Evolutionary conservation across 2,329 filamentous ascomycete genomes (phyloP).

Genomic region (Zalaria sp.): DNA sequence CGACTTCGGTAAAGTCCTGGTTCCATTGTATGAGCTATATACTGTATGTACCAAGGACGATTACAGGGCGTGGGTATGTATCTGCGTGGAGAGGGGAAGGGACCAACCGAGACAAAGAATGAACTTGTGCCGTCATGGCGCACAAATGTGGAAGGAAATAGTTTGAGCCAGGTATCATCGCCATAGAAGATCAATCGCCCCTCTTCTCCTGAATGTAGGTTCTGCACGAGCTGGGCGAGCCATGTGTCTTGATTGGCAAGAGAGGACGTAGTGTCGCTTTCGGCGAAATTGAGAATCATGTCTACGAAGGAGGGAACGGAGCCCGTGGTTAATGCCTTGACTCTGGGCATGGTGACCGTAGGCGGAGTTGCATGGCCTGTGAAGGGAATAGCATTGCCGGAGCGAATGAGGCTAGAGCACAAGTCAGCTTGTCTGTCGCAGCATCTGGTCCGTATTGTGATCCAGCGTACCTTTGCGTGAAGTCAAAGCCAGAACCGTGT

Average conservation of each 20-base stretch:
- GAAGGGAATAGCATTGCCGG: constrained; percentile 76
- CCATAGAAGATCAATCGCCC: constrained; percentile 89
- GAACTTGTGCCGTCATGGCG: constrained; percentile 86
- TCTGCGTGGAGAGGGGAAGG: not conserved
- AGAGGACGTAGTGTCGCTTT: constrained; percentile 81
- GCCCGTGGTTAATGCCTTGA: constrained; percentile 94
- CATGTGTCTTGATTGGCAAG: constrained; percentile 86
- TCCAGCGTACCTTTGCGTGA: constrained; percentile 62
- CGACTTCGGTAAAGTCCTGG: constrained; percentile 94
- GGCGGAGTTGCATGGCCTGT: constrained; percentile 93
- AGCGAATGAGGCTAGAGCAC: constrained; percentile 60
- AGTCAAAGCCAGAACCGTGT: constrained; percentile 64
- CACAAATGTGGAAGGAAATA: constrained; percentile 81
- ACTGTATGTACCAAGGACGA: constrained; percentile 6
- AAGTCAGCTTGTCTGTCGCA: not conserved
- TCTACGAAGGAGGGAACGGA: constrained; percentile 98
- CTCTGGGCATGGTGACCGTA: constrained; percentile 93
- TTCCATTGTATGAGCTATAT: constrained; percentile 21
- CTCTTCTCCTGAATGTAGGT: constrained; percentile 7
- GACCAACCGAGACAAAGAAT: constrained; percentile 88
- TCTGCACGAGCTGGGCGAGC: constrained; percentile 71
- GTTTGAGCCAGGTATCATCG: constrained; percentile 95
- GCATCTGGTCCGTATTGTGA: not conserved
- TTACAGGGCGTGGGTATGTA: not conserved
- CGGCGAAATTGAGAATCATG: constrained; percentile 90